These are phyloP conservation scores for Arthrinium phaeospermum DNA, from an alignment of 2,329 filamentous ascomycete species.

Conservation along the genomic window DNA sequence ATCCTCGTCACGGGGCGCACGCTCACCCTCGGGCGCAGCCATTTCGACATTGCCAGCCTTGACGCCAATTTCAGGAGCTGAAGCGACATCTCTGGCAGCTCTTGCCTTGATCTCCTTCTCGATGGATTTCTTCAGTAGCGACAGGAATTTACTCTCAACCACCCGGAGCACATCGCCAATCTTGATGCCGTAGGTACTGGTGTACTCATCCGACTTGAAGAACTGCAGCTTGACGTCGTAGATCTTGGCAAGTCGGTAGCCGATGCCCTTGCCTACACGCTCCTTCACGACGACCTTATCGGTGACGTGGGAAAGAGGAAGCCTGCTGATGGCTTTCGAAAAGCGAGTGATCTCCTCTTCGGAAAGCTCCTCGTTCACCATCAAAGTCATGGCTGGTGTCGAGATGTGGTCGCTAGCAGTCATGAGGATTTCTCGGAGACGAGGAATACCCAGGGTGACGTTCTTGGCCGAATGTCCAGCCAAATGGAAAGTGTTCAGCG, in stretches of 20 bases:
- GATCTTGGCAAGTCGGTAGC: constrained; percentile 76
- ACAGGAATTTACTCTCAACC: constrained; percentile 81
- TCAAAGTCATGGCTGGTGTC: constrained; percentile 88
- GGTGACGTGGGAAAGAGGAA: constrained; percentile 83
- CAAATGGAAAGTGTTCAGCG: constrained; percentile 98
- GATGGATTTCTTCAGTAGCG: constrained; percentile 71
- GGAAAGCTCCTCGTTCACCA: constrained; percentile 74
- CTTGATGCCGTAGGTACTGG: constrained; percentile 81
- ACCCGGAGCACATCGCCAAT: constrained; percentile 78
- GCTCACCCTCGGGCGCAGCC: constrained; percentile 45
- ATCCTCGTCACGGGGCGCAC: constrained; percentile 54
- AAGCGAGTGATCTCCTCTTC: constrained; percentile 76
- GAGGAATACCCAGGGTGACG: constrained; percentile 97
- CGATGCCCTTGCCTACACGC: constrained; percentile 73
- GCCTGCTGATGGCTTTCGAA: constrained; percentile 87
- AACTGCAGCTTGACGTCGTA: constrained; percentile 84
- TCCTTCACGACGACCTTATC: constrained; percentile 84
- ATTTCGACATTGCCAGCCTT: constrained; percentile 60
- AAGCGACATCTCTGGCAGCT: constrained; percentile 66
- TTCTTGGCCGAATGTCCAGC: constrained; percentile 98
- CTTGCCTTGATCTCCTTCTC: constrained; percentile 86
- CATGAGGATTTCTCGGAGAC: constrained; percentile 97
- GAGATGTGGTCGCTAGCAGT: constrained; percentile 89
- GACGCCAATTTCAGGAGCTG: constrained; percentile 75
- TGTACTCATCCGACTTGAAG: constrained; percentile 85